These are phyloP conservation scores for Stylonectria norvegica DNA, from an alignment of 2,329 filamentous ascomycete genomes.

Conservation along the genomic window DNA sequence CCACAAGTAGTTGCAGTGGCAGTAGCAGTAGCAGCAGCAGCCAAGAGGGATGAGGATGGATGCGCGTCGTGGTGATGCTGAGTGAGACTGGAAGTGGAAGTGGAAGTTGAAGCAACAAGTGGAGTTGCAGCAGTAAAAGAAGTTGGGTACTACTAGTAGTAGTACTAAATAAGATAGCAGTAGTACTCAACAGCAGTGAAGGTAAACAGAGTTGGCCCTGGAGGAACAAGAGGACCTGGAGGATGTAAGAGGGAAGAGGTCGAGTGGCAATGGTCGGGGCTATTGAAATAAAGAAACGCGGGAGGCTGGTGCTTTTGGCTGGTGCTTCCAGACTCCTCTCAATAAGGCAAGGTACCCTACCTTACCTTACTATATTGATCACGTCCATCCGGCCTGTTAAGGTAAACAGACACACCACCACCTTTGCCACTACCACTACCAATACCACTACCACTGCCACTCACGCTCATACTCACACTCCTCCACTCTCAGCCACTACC, in stretches of 20 bases:
- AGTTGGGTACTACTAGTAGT: no score
- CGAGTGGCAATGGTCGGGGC: slow-evolving; percentile 1
- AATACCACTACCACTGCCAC: no score
- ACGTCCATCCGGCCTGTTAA: no score
- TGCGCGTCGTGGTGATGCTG: neutral
- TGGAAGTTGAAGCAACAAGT: neutral
- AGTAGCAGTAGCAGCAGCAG: no score
- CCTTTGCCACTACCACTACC: no score
- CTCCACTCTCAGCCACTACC: no score
- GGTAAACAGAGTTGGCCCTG: neutral
- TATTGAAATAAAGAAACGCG: neutral
- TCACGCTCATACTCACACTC: neutral
- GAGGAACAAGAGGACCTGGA: neutral
- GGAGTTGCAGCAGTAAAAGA: no score
- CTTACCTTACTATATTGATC: no score
- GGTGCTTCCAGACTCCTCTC: neutral
- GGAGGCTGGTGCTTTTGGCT: neutral
- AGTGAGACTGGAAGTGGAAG: neutral
- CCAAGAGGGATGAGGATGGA: slow-evolving; percentile 9
- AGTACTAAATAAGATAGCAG: no score
- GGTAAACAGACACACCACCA: no score
- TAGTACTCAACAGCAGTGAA: no score
- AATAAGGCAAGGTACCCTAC: neutral
- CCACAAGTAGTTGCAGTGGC: no score
- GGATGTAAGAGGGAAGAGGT: slow-evolving; percentile 6